phyloP scores from a whole-genome alignment of 306 rosid genomes.

The Cicer yamashitae region DNA sequence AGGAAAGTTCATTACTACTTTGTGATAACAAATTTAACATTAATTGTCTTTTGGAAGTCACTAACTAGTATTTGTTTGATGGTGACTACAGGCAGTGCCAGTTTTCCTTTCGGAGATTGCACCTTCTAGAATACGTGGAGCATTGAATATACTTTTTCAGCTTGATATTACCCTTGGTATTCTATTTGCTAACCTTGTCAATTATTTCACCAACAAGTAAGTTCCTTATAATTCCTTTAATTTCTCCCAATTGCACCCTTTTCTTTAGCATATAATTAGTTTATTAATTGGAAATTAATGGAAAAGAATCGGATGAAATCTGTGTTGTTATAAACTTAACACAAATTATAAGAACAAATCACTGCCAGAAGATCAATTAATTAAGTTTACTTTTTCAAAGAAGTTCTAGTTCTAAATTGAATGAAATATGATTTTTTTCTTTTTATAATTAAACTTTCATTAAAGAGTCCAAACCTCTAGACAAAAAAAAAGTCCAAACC shows the following conservation, averaged over 20 bases:
- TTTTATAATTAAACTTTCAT: too few species aligned
- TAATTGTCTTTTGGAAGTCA: slow-evolving; percentile 33
- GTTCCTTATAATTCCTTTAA: not conserved
- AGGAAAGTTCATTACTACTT: not conserved
- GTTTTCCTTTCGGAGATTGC: slow-evolving; percentile 91
- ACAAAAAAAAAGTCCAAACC: too few species aligned
- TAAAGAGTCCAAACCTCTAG: too few species aligned
- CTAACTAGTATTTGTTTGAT: not conserved
- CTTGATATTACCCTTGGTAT: slow-evolving; percentile 84
- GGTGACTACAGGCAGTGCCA: slow-evolving; percentile 80
- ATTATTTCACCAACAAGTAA: slow-evolving; percentile 78
- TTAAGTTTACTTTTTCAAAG: too few species aligned
- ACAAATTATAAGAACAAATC: too few species aligned
- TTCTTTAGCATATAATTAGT: not conserved
- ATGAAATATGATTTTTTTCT: too few species aligned
- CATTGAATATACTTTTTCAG: slow-evolving; percentile 80
- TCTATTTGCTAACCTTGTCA: slow-evolving; percentile 82
- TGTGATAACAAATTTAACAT: not conserved
- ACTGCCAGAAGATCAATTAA: too few species aligned
- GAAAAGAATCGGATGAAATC: too few species aligned
- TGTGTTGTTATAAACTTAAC: too few species aligned
- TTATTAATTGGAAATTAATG: not conserved
- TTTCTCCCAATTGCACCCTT: not conserved
- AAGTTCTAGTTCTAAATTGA: too few species aligned
- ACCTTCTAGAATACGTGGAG: slow-evolving; percentile 95